phyloP scores from a whole-genome alignment of 495 filamentous ascomycete genomes.

The Penicillium verhagenii region DNA sequence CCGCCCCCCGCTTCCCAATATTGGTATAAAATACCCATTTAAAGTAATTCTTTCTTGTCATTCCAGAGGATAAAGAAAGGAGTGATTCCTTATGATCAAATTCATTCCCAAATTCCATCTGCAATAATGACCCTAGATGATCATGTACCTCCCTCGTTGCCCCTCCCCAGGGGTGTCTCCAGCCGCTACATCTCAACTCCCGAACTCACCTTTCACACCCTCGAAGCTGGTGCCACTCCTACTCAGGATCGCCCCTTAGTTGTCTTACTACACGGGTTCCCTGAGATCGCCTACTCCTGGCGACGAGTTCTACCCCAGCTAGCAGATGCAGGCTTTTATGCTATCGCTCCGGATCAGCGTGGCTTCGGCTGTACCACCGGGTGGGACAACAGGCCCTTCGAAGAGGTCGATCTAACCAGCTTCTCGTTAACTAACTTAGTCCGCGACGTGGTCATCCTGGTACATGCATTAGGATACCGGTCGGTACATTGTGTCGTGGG shows the following conservation, averaged over 20 bases:
- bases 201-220: constrained; percentile 58
- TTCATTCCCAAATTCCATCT: background rate
- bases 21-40: too few species aligned
- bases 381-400: constrained; percentile 53
- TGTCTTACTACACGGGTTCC: constrained; percentile 64
- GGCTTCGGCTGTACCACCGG: constrained; percentile 67
- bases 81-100: background rate
- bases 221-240: constrained; percentile 48
- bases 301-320: constrained; percentile 59
- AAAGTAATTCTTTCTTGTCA: background rate
- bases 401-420: constrained; percentile 53
- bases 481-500: constrained; percentile 61
- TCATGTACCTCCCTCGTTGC: constrained; percentile 40
- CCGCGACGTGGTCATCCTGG: constrained; percentile 60
- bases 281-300: constrained; percentile 70
- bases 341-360: constrained; percentile 65
- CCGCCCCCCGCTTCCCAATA: constrained; percentile 5
- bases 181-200: constrained; percentile 50
- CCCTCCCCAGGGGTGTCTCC: constrained; percentile 51
- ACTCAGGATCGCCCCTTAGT: constrained; percentile 52
- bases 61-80: background rate
- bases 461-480: constrained; percentile 58
- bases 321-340: constrained; percentile 57
- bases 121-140: constrained; percentile 12
- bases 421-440: constrained; percentile 60